Evolutionary conservation across 108 stramenopile species (phyloP).

Genomic region (Pseudonitzschia pungens): DNA sequence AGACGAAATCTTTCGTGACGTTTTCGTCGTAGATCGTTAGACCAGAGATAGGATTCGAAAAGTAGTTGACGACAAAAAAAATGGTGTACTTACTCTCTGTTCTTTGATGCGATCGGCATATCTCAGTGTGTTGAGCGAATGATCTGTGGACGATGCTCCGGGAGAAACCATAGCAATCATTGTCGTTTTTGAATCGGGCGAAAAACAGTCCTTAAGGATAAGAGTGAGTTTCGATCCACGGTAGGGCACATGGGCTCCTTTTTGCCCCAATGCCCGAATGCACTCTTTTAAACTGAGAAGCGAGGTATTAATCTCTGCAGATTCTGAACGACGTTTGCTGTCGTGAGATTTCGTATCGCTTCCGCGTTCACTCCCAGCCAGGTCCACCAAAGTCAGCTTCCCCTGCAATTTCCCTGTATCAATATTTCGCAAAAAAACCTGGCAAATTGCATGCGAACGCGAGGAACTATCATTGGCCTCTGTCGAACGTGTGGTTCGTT

Average conservation of each 20-base stretch:
- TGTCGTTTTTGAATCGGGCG: constrained; percentile 85
- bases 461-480: constrained; percentile 90
- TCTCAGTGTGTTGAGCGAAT: constrained; percentile 97
- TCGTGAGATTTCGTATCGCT: constrained; percentile 95
- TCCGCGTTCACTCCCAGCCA: constrained; percentile 97
- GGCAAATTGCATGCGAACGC: constrained; percentile 97
- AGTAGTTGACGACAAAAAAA: constrained; percentile 2
- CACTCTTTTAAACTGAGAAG: constrained; percentile 97
- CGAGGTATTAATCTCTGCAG: constrained; percentile 97
- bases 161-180: constrained; percentile 99
- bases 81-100: constrained; percentile 51
- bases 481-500: constrained; percentile 96
- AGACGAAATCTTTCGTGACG: constrained; percentile 11
- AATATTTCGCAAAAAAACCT: constrained; percentile 81
- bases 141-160: constrained; percentile 90
- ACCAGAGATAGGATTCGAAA: neutral
- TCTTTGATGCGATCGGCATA: constrained; percentile 97
- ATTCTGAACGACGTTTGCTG: constrained; percentile 90
- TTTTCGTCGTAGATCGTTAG: neutral
- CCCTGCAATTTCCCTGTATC: constrained; percentile 62
- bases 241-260: constrained; percentile 93
- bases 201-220: constrained; percentile 97
- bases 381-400: constrained; percentile 93
- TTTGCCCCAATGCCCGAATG: constrained; percentile 91
- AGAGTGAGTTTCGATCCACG: constrained; percentile 97